phyloP scores from a whole-genome alignment of 305 asterid species.

The Fraxinus paxiana region DNA sequence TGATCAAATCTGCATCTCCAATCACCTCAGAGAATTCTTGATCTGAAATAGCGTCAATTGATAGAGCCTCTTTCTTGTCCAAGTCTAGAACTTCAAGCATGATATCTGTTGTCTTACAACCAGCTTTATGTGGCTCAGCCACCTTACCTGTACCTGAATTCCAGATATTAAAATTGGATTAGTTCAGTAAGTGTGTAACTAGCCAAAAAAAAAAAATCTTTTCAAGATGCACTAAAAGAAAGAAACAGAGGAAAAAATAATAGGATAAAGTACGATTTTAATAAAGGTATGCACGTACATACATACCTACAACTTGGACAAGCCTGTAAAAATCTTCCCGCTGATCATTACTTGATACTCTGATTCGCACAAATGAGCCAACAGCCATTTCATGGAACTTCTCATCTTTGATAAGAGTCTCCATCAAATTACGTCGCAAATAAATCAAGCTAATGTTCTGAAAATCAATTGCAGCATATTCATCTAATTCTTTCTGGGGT shows the following conservation, averaged over 20 bases:
- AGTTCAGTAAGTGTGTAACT: slow-evolving; percentile 3
- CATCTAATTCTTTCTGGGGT: slow-evolving; percentile 50
- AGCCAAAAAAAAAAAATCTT: neutral
- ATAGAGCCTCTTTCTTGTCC: slow-evolving; percentile 66
- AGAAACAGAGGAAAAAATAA: neutral
- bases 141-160: slow-evolving; percentile 64
- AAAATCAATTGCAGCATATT: slow-evolving; percentile 79
- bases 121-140: slow-evolving; percentile 65
- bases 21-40: slow-evolving; percentile 82
- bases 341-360: slow-evolving; percentile 36
- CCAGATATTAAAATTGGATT: neutral
- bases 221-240: neutral
- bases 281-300: slow-evolving; percentile 12
- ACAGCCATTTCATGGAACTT: slow-evolving; percentile 58
- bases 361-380: slow-evolving; percentile 65
- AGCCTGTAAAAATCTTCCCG: slow-evolving; percentile 80
- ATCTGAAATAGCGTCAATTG: slow-evolving; percentile 75
- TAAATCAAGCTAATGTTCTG: slow-evolving; percentile 79
- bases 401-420: slow-evolving; percentile 59
- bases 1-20: neutral
- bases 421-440: slow-evolving; percentile 70
- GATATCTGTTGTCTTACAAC: slow-evolving; percentile 56
- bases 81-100: slow-evolving; percentile 82
- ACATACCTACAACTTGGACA: slow-evolving; percentile 90
- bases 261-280: slow-evolving; percentile 3